phyloP scores from a whole-genome alignment of 2,329 filamentous ascomycete genomes.

The Pseudodiploospora longispora region DNA sequence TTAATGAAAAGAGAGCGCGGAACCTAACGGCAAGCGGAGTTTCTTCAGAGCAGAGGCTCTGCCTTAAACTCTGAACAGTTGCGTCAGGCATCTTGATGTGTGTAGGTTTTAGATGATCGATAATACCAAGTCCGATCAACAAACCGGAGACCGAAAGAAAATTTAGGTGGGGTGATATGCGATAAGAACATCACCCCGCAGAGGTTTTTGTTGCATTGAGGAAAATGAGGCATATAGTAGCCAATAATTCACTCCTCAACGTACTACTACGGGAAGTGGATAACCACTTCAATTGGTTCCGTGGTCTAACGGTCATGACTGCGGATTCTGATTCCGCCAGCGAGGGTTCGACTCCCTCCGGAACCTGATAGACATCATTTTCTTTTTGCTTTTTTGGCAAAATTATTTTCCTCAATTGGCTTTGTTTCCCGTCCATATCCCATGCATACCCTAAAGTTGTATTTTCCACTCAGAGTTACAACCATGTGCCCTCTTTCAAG shows the following conservation, averaged over 20 bases:
- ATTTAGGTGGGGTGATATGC: conserved; percentile 25
- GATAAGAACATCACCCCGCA: conserved; percentile 8
- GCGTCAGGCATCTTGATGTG: conserved; percentile 17
- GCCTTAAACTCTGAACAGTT: conserved; percentile 57
- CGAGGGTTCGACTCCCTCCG: conserved; percentile 29
- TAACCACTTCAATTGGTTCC: conserved; percentile 21
- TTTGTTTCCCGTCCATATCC: too few relatives aligned
- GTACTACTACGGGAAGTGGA: conserved; percentile 20
- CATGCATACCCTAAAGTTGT: too few relatives aligned
- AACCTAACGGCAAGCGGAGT: conserved; percentile 83
- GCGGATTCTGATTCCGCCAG: conserved; percentile 30
- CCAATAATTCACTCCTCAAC: accelerated
- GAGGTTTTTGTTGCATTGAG: background rate
- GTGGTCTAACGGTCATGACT: conserved; percentile 31
- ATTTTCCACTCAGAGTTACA: too few relatives aligned
- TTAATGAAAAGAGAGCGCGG: conserved; percentile 93
- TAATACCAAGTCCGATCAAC: background rate
- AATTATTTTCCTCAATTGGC: background rate
- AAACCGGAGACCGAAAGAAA: conserved; percentile 18
- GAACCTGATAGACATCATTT: conserved; percentile 15
- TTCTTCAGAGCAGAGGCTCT: conserved; percentile 70
- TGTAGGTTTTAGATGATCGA: background rate
- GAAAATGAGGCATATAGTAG: too few relatives aligned
- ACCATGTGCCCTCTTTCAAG: too few relatives aligned
- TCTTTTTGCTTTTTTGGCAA: conserved; percentile 7